Evolutionary conservation across 2,329 filamentous ascomycete species (phyloP).

Genomic region (Aspergillus tubingensis): DNA sequence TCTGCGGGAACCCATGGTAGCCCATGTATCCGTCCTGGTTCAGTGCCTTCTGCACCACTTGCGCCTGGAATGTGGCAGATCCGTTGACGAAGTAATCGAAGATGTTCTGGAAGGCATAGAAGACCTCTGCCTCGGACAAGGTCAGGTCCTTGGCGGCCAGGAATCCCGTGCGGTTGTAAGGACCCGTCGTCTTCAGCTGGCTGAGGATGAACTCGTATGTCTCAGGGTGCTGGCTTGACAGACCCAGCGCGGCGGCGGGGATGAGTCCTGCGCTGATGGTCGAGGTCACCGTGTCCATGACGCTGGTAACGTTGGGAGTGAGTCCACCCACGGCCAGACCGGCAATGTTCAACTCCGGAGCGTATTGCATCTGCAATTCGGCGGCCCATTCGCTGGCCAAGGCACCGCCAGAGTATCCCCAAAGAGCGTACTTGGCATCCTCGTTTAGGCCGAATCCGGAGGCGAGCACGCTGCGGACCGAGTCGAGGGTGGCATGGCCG

Average conservation of each 20-base stretch:
- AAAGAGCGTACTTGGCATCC: constrained; percentile 18
- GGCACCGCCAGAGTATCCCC: constrained; percentile 17
- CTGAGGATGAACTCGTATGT: constrained; percentile 1
- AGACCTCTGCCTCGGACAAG: neutral
- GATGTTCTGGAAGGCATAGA: constrained; percentile 9
- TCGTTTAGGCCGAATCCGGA: constrained; percentile 29
- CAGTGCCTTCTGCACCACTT: constrained; percentile 12
- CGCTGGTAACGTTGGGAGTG: constrained; percentile 8
- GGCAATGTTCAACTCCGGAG: constrained; percentile 3
- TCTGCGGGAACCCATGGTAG: constrained; percentile 9
- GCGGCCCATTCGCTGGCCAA: constrained; percentile 12
- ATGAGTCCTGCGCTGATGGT: neutral
- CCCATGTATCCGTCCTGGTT: constrained; percentile 20
- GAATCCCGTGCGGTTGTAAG: constrained; percentile 9
- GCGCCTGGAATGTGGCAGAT: constrained; percentile 11
- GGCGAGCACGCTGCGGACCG: constrained; percentile 41
- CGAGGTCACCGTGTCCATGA: neutral
- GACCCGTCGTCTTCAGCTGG: neutral
- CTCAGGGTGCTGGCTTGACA: neutral
- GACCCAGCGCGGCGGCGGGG: neutral
- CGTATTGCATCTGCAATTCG: constrained; percentile 7
- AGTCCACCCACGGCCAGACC: constrained; percentile 9
- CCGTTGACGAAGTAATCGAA: constrained; percentile 17
- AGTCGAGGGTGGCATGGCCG: constrained; percentile 48
- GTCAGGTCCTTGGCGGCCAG: constrained; percentile 7